Base-by-base conservation (phyloP, 495 filamentous ascomycete genomes). In the Penicillium mononematosum region DNA sequence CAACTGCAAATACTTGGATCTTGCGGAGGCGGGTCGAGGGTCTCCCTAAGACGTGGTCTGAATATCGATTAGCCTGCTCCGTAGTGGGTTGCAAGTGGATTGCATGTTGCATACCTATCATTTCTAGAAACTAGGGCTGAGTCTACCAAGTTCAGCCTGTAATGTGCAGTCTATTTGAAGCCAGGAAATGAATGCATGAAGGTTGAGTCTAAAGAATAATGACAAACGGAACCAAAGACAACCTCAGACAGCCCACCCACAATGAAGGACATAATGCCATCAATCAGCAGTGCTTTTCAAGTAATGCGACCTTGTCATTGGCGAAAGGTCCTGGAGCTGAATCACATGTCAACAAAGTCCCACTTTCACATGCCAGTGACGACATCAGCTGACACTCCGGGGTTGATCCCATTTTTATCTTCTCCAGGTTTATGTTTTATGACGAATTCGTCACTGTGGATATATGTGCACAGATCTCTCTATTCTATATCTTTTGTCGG, bases 1-100 rank as follows among this genome's bases (percentile, higher is more conserved):
- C 80, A 0, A 97, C 94, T 25, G 88, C 86, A 55, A 97, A 82
- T 59, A 98, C 92, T 70, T 98, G 93, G 24, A 95, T 86, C 65
- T 96, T 91, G 56, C 94, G 87, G 66, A 94, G 96, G 73, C 89
- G 85, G 58, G 88, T 86, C 8, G 92, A 96, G 34, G 94, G 94
- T 59, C 89, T 84, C 56, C 94, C 94, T 38, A 98, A 81, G 53
- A 97, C 85, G 76, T 98, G 94, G 69, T 98, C 94, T 87, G 49
- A 10, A 9, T 11, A 20, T 46, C 25, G 22, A 17, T 42, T 45
- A 31, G 25, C 11, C 9, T 47, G 24, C 24, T 25, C 24, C 24
- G 24, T 25, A 12, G 24, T 53, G 11, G 19, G 4, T 1, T 17
- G 4, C 25, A 24, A 14, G 38, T 42, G 20, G 14, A 10, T 11